Evolutionary conservation across 2,329 filamentous ascomycete species (phyloP).

Genomic region (Zymoseptoria crescenta): DNA sequence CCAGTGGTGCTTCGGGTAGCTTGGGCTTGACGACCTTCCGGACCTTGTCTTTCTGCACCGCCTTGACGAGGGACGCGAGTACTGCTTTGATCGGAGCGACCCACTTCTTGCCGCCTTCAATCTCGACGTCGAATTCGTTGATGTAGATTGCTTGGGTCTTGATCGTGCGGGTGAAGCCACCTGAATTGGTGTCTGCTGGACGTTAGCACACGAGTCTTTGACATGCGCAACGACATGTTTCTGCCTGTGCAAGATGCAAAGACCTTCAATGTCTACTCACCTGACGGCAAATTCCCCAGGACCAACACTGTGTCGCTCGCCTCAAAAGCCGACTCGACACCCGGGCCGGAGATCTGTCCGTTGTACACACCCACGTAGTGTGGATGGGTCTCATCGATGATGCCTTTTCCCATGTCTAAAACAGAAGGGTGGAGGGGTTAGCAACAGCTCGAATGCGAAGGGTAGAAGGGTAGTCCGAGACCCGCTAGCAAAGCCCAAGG

Average conservation of each 20-base stretch:
- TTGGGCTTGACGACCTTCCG: slow-evolving; percentile 23
- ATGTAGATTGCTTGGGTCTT: slow-evolving; percentile 29
- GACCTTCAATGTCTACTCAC: slow-evolving; percentile 10
- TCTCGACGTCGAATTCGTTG: slow-evolving; percentile 32
- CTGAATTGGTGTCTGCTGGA: slow-evolving; percentile 31
- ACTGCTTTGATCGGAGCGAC: slow-evolving; percentile 33
- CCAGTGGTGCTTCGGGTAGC: slow-evolving; percentile 24
- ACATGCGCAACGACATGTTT: no score
- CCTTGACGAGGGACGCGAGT: slow-evolving; percentile 23
- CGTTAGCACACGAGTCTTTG: neutral
- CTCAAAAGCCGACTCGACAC: slow-evolving; percentile 31
- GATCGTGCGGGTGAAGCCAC: slow-evolving; percentile 33
- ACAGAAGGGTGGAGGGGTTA: no score
- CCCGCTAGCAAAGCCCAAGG: no score
- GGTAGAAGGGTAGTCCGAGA: no score
- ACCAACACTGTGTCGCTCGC: slow-evolving; percentile 32
- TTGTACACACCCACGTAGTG: slow-evolving; percentile 46
- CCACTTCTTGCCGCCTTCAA: slow-evolving; percentile 27
- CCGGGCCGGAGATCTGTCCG: slow-evolving; percentile 30
- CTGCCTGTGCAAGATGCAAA: no score
- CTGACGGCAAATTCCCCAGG: slow-evolving; percentile 34
- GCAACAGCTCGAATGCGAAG: no score
- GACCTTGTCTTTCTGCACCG: slow-evolving; percentile 16
- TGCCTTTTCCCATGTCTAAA: slow-evolving; percentile 46
- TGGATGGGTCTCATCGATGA: slow-evolving; percentile 42